Percentiles rank a stretch among this genome's conserved stretches.
Conservation (phyloP, 176 grass and related monocot species). For the Carex pumila region DNA sequence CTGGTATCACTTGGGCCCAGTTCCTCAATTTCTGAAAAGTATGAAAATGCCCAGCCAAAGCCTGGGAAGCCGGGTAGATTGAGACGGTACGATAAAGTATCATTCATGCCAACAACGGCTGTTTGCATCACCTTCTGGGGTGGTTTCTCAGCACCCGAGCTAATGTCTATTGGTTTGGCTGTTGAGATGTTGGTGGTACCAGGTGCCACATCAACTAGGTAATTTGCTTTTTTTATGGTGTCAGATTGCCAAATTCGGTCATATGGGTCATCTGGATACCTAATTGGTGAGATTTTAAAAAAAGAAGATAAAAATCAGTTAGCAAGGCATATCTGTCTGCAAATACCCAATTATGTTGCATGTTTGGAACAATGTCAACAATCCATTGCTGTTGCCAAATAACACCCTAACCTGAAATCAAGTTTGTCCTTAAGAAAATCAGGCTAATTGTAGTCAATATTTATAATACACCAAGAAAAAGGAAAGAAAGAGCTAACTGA, state of each 20-base stretch:
- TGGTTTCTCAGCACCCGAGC: constrained; percentile 38
- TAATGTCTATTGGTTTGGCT: constrained; percentile 37
- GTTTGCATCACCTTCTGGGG: constrained; percentile 93
- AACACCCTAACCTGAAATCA: background rate
- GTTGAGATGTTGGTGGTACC: constrained; percentile 77
- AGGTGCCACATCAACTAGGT: constrained; percentile 66
- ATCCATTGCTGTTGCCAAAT: background rate
- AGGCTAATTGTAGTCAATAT: background rate
- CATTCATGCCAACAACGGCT: constrained; percentile 57
- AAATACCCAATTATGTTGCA: background rate
- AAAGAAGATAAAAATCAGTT: background rate
- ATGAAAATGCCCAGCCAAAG: constrained; percentile 68
- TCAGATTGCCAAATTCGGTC: constrained; percentile 97
- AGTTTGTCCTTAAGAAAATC: background rate
- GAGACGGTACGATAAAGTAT: constrained; percentile 69
- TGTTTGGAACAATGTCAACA: background rate
- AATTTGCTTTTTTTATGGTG: constrained; percentile 60
- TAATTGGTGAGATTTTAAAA: background rate
- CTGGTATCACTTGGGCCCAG: constrained; percentile 37
- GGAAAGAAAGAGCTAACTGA: background rate
- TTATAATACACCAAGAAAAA: background rate
- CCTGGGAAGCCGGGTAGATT: constrained; percentile 73
- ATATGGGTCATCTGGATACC: constrained; percentile 85
- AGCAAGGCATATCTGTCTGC: background rate
- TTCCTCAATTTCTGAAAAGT: constrained; percentile 84